Evolutionary conservation across 495 filamentous ascomycete species (phyloP).

Genomic region (Rostrohypoxylon terebratum): DNA sequence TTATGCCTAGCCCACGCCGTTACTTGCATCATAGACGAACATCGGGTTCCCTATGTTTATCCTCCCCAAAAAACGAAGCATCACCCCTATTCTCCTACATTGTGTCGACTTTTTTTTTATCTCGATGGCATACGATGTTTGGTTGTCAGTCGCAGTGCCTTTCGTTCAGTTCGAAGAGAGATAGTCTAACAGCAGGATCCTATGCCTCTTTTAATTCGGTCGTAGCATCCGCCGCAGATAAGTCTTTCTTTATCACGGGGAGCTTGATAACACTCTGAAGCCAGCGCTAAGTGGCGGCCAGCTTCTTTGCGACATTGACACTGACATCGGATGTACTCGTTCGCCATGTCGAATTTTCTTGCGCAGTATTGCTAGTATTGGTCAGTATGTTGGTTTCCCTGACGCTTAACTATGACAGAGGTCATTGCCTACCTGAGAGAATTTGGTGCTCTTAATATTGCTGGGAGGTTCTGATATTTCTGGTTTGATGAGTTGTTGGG

Average conservation of each 20-base stretch:
- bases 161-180: background rate
- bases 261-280: background rate
- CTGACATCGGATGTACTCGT: background rate
- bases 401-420: background rate
- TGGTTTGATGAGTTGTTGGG: too few species aligned
- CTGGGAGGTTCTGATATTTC: too few species aligned
- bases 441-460: too few species aligned
- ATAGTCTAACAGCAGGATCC: conserved; percentile 15
- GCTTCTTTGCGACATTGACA: conserved; percentile 5
- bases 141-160: background rate
- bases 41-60: background rate
- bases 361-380: background rate
- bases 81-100: background rate
- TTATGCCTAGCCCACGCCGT: background rate
- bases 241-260: background rate
- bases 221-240: conserved; percentile 25
- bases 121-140: background rate
- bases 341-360: background rate
- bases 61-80: background rate
- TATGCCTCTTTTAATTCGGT: background rate
- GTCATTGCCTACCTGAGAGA: too few species aligned
- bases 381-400: background rate
- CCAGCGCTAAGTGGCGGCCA: background rate
- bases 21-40: background rate
- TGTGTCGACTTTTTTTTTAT: background rate